phyloP scores from a whole-genome alignment of 495 filamentous ascomycete genomes.

The Trichoderma parareesei region DNA sequence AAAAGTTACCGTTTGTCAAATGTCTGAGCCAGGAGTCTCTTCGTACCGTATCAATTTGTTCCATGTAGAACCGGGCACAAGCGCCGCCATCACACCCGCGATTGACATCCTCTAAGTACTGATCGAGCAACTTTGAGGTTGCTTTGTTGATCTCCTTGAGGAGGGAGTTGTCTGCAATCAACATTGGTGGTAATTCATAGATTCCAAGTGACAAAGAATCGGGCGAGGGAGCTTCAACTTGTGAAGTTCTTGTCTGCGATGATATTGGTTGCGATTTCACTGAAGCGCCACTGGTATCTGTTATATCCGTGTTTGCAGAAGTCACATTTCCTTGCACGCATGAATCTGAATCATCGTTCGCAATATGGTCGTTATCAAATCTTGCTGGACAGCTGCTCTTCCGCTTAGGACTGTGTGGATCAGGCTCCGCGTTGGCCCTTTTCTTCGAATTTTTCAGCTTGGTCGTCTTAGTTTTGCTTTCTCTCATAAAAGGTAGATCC shows the following conservation, averaged over 20 bases:
- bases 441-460: neutral
- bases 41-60: neutral
- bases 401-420: too few species aligned
- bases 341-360: neutral
- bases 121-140: neutral
- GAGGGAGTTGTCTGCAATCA: neutral
- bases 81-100: neutral
- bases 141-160: neutral
- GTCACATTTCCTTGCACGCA: too few species aligned
- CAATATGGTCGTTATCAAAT: neutral
- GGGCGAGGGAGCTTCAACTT: neutral
- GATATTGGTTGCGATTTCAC: neutral
- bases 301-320: too few species aligned
- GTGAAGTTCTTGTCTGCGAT: neutral
- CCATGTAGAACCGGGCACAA: neutral
- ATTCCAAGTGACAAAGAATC: neutral
- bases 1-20: neutral
- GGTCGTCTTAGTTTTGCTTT: neutral
- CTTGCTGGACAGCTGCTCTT: neutral
- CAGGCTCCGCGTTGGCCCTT: neutral
- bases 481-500: constrained; percentile 1
- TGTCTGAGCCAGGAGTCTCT: constrained; percentile 3
- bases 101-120: neutral
- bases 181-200: neutral
- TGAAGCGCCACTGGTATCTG: too few species aligned